Evolutionary conservation across 2,329 filamentous ascomycete genomes (phyloP).

Genomic region (Penicillium occitanis): DNA sequence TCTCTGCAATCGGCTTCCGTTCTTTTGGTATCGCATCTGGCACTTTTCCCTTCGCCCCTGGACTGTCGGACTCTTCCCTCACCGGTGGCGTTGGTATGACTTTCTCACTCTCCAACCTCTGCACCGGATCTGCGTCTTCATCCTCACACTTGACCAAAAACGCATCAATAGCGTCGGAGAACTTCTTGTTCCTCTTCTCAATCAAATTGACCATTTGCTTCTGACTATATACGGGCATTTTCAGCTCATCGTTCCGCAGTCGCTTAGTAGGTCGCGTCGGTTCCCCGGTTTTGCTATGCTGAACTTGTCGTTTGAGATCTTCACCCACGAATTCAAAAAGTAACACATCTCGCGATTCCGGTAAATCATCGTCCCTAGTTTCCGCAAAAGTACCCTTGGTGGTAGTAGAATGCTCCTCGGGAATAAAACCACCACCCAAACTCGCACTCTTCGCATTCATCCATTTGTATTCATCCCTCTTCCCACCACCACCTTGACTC

Average conservation of each 20-base stretch:
- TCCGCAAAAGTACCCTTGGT: constrained; percentile 22
- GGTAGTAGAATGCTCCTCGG: constrained; percentile 1
- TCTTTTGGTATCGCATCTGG: constrained; percentile 76
- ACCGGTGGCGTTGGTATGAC: constrained; percentile 63
- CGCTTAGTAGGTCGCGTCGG: constrained; percentile 66
- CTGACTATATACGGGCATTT: constrained; percentile 89
- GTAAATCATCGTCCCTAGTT: constrained; percentile 39
- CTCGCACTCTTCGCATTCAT: constrained; percentile 19
- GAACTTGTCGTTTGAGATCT: constrained; percentile 79
- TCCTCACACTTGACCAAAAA: constrained; percentile 76
- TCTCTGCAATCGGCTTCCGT: constrained; percentile 76
- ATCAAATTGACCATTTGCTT: constrained; percentile 88
- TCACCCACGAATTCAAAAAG: constrained; percentile 92
- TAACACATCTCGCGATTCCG: constrained; percentile 61
- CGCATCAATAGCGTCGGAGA: constrained; percentile 69
- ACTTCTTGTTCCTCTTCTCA: constrained; percentile 84
- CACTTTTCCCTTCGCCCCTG: constrained; percentile 45
- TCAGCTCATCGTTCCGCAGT: constrained; percentile 74
- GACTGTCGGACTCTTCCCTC: constrained; percentile 28
- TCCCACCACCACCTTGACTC: constrained; percentile 37
- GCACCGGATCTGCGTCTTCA: constrained; percentile 62
- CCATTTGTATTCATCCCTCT: constrained; percentile 25
- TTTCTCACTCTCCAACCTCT: constrained; percentile 60
- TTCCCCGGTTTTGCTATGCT: constrained; percentile 70
- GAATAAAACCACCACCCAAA: constrained; percentile 19